Conservation (phyloP, 2,329 filamentous ascomycete genomes). For the Sporothrix protearum region DNA sequence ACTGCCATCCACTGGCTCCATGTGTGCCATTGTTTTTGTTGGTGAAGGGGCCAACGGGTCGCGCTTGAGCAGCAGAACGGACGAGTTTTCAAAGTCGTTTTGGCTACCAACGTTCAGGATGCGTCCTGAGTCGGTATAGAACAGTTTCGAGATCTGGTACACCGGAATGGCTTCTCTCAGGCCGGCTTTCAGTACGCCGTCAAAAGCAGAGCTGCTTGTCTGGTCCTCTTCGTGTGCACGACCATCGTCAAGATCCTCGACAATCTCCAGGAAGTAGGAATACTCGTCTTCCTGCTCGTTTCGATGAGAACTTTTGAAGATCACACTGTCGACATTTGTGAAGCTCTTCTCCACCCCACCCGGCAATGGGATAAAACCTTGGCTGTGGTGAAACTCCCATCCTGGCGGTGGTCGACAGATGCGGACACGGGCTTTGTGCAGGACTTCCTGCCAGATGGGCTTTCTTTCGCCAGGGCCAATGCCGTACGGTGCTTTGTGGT, state of each 20-base stretch:
- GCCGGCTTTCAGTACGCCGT: conserved; percentile 44
- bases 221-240: conserved; percentile 47
- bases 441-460: conserved; percentile 90
- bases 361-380: conserved; percentile 33
- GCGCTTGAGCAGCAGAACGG: conserved; percentile 70
- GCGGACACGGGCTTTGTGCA: conserved; percentile 86
- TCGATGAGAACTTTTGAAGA: too few relatives aligned
- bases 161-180: conserved; percentile 54
- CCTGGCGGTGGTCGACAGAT: conserved; percentile 66
- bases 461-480: conserved; percentile 55
- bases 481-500: conserved; percentile 37
- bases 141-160: conserved; percentile 74
- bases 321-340: background rate
- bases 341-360: too few relatives aligned
- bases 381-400: conserved; percentile 43
- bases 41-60: conserved; percentile 63
- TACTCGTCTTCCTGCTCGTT: conserved; percentile 44
- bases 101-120: conserved; percentile 71
- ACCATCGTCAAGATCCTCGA: conserved; percentile 71
- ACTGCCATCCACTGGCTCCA: conserved; percentile 33
- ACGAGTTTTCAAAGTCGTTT: conserved; percentile 64
- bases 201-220: conserved; percentile 35
- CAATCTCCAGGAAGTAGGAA: conserved; percentile 73
- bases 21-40: background rate
- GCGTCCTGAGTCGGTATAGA: conserved; percentile 87